These are phyloP conservation scores for Massarina eburnea DNA, from an alignment of 2,329 filamentous ascomycete genomes.

Conservation along the genomic window DNA sequence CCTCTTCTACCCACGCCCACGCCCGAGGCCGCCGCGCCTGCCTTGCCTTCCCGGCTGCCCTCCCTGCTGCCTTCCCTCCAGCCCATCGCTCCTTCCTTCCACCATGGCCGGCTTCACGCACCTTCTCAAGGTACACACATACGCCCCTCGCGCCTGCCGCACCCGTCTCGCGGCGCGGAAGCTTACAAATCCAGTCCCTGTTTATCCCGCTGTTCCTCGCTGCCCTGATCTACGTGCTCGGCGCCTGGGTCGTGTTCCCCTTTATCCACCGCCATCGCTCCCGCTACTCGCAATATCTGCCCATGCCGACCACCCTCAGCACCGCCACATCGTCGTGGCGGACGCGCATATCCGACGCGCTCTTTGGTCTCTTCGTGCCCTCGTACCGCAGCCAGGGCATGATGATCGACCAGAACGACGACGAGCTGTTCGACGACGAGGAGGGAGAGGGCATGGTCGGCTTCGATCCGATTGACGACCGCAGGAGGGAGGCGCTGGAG, in stretches of 20 bases:
- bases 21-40: too few species aligned
- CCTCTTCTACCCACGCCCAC: too few species aligned
- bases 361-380: conserved; percentile 37
- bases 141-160: not conserved
- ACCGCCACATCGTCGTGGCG: conserved; percentile 27
- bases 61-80: too few species aligned
- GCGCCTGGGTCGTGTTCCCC: conserved; percentile 47
- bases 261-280: conserved; percentile 48
- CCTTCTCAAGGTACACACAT: conserved; percentile 34
- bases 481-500: conserved; percentile 43
- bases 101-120: conserved; percentile 38
- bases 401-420: conserved; percentile 36
- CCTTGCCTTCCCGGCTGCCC: too few species aligned
- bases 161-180: conserved; percentile 2
- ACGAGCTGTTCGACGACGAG: conserved; percentile 47
- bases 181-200: conserved; percentile 40
- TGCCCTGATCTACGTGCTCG: conserved; percentile 45
- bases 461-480: conserved; percentile 43
- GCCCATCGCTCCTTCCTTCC: too few species aligned
- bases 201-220: conserved; percentile 50
- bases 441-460: conserved; percentile 52
- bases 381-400: conserved; percentile 29
- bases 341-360: conserved; percentile 38
- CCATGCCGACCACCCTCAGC: conserved; percentile 36
- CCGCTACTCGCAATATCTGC: conserved; percentile 49